Percentiles rank a stretch among this genome's conserved stretches.
Conservation (phyloP, 768 basidiomycete genomes). For the Tricholoma saponaceum region DNA sequence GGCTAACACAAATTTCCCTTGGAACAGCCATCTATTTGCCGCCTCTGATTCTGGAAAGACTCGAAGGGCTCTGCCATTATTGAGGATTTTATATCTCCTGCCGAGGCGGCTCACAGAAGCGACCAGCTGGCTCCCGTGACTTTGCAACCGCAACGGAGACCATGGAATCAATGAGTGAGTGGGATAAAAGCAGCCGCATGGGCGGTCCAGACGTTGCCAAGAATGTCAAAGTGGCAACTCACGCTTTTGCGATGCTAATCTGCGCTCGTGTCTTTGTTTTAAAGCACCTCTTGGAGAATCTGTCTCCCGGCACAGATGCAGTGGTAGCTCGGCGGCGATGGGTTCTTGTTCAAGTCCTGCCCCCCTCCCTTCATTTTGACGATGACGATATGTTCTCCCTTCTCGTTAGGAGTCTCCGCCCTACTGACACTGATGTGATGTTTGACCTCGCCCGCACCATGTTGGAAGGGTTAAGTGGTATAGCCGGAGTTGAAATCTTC, state of each 20-base stretch:
- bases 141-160: slow-evolving; percentile 1
- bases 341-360: not conserved
- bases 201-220: not conserved
- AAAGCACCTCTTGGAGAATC: slow-evolving; percentile 7
- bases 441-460: not conserved
- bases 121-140: slow-evolving; percentile 5
- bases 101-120: not conserved
- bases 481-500: not conserved
- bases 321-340: slow-evolving; percentile 8
- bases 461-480: not conserved
- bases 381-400: not conserved
- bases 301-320: slow-evolving; percentile 2
- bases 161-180: not conserved
- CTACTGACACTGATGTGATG: too few species aligned
- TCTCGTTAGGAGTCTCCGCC: not conserved
- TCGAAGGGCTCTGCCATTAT: slow-evolving; percentile 6
- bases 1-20: too few species aligned
- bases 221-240: slow-evolving; percentile 3
- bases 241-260: slow-evolving; percentile 10
- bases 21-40: too few species aligned
- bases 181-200: slow-evolving; percentile 3
- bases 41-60: too few species aligned
- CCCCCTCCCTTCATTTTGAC: not conserved
- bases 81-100: slow-evolving; percentile 26
- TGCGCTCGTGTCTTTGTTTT: slow-evolving; percentile 11